phyloP scores from a whole-genome alignment of 495 filamentous ascomycete genomes.

The Lepraria neglecta region DNA sequence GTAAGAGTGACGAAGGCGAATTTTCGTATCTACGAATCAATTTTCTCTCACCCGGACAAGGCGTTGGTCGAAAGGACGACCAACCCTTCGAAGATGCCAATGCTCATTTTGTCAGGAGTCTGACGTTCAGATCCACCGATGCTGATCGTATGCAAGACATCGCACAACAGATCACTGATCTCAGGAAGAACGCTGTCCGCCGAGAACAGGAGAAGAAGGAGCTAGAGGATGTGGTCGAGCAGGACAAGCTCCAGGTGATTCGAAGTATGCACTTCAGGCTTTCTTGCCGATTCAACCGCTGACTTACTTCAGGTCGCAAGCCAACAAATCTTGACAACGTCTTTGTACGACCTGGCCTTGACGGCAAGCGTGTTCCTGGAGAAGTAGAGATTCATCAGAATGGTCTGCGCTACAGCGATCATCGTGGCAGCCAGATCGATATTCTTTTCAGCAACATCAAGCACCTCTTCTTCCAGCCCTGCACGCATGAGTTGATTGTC shows the following conservation, averaged over 20 bases:
- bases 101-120: constrained; percentile 89
- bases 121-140: constrained; percentile 89
- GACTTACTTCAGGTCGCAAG: constrained; percentile 61
- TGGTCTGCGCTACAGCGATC: constrained; percentile 86
- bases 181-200: constrained; percentile 84
- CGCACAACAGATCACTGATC: constrained; percentile 80
- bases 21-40: constrained; percentile 94
- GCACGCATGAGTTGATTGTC: constrained; percentile 89
- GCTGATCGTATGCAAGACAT: constrained; percentile 82
- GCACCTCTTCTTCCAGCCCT: constrained; percentile 98
- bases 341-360: constrained; percentile 87
- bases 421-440: constrained; percentile 60
- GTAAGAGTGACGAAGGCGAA: constrained; percentile 90
- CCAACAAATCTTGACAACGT: constrained; percentile 82
- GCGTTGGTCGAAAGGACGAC: constrained; percentile 96
- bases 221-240: constrained; percentile 99
- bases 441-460: constrained; percentile 98
- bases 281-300: constrained; percentile 25
- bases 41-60: constrained; percentile 93
- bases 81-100: constrained; percentile 95
- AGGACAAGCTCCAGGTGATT: constrained; percentile 91
- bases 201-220: constrained; percentile 98
- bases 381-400: constrained; percentile 98
- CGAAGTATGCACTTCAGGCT: constrained; percentile 53
- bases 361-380: constrained; percentile 91